phyloP scores from a whole-genome alignment of 441 rosid species.

The Arabidopsis lyrata region DNA sequence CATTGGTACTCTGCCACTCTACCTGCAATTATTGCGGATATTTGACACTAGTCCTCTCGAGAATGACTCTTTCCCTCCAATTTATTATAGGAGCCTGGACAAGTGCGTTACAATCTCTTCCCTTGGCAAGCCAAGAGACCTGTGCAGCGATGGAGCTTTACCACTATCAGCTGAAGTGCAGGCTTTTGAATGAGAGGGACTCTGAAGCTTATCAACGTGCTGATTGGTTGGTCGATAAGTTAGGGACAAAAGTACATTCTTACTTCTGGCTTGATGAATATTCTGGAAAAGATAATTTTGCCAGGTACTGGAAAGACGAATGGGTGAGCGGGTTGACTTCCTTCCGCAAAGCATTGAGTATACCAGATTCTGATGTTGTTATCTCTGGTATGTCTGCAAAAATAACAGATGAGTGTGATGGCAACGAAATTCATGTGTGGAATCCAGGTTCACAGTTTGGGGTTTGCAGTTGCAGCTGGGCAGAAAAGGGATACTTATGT shows the following conservation, averaged over 20 bases:
- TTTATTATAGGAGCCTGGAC: constrained; percentile 67
- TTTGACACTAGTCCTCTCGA: constrained; percentile 14
- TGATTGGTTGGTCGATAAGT: constrained; percentile 94
- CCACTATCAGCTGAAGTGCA: constrained; percentile 80
- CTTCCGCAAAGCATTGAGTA: constrained; percentile 75
- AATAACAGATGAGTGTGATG: constrained; percentile 63
- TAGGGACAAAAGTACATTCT: constrained; percentile 89
- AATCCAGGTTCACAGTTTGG: constrained; percentile 83
- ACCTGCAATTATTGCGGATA: neutral
- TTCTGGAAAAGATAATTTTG: constrained; percentile 75
- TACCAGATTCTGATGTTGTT: constrained; percentile 69
- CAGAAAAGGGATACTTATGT: constrained; percentile 80
- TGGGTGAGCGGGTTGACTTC: constrained; percentile 89
- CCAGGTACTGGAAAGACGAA: constrained; percentile 86
- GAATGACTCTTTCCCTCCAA: constrained; percentile 10
- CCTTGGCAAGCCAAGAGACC: constrained; percentile 86
- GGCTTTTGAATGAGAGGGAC: constrained; percentile 76
- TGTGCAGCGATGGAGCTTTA: constrained; percentile 89
- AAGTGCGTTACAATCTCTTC: constrained; percentile 62
- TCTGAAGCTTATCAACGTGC: constrained; percentile 67
- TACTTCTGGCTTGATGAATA: constrained; percentile 96
- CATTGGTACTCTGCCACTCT: neutral
- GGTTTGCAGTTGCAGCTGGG: constrained; percentile 81
- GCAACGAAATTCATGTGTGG: constrained; percentile 61
- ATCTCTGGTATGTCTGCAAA: constrained; percentile 63